Percentiles rank a stretch among this genome's conserved stretches.
phyloP scores from a whole-genome alignment of 352 stramenopile species.

The Pythium scleroteichum region DNA sequence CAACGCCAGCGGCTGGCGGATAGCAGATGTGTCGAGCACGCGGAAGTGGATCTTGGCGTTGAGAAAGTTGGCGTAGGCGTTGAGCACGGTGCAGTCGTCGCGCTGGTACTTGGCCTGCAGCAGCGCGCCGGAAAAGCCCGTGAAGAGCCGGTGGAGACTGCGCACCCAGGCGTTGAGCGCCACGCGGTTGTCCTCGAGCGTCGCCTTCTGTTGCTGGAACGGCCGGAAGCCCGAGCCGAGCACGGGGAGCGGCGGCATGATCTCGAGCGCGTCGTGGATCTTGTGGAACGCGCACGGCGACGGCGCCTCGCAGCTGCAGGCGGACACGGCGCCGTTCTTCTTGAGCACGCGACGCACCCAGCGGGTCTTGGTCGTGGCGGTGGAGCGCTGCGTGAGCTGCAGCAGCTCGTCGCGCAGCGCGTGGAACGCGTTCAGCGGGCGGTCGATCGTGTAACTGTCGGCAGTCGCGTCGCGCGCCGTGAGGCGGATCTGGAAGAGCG shows the following conservation, averaged over 20 bases:
- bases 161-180: slow-evolving; percentile 44
- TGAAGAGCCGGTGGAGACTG: slow-evolving; percentile 47
- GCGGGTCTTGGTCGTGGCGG: background rate
- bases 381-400: slow-evolving; percentile 7
- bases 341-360: slow-evolving; percentile 27
- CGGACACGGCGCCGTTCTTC: slow-evolving; percentile 4
- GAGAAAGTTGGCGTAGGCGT: slow-evolving; percentile 55
- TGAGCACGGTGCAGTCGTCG: slow-evolving; percentile 40
- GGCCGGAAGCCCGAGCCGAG: slow-evolving; percentile 24
- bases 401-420: slow-evolving; percentile 49
- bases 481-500: slow-evolving; percentile 22
- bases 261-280: slow-evolving; percentile 36
- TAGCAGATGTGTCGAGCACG: slow-evolving; percentile 15
- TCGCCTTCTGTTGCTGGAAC: slow-evolving; percentile 20
- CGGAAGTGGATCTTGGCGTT: slow-evolving; percentile 52
- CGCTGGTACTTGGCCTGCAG: slow-evolving; percentile 45
- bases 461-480: slow-evolving; percentile 8
- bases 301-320: slow-evolving; percentile 35
- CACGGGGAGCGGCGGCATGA: slow-evolving; percentile 42
- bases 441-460: slow-evolving; percentile 18
- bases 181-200: slow-evolving; percentile 32
- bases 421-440: slow-evolving; percentile 57
- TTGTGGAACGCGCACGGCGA: slow-evolving; percentile 47
- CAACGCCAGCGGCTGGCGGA: slow-evolving; percentile 49
- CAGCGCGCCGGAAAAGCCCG: slow-evolving; percentile 31